Conservation (phyloP, 2,329 filamentous ascomycete genomes). For the Chrysoporthe puriensis region DNA sequence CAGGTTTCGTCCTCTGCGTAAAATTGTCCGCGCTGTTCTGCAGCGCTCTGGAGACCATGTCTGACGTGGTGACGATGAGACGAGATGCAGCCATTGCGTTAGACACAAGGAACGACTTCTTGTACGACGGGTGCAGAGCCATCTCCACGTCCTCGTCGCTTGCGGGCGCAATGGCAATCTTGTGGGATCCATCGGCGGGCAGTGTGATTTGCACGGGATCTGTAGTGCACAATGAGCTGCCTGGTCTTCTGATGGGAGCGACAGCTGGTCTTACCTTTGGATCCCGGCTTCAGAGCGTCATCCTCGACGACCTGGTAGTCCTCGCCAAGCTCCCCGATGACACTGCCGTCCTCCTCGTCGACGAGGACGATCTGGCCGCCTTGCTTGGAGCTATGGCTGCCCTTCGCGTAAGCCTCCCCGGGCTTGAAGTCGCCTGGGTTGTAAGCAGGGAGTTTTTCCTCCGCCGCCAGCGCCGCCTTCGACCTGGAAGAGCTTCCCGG, state of each 20-base stretch:
- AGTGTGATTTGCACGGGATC: constrained; percentile 82
- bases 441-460: constrained; percentile 64
- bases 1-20: constrained; percentile 77
- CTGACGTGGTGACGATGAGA: constrained; percentile 86
- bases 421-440: constrained; percentile 81
- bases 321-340: constrained; percentile 88
- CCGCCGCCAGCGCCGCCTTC: constrained; percentile 46
- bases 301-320: constrained; percentile 82
- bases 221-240: constrained; percentile 36
- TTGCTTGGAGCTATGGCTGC: constrained; percentile 60
- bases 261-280: constrained; percentile 71
- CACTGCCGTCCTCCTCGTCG: constrained; percentile 94
- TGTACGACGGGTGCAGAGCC: constrained; percentile 87
- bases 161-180: constrained; percentile 68
- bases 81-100: constrained; percentile 87
- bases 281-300: constrained; percentile 76
- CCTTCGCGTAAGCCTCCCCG: constrained; percentile 75
- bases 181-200: constrained; percentile 66
- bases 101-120: constrained; percentile 82
- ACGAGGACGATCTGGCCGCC: constrained; percentile 86
- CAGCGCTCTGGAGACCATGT: constrained; percentile 77
- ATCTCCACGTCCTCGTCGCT: constrained; percentile 74
- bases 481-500: constrained; percentile 33
- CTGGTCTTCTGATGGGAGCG: background rate
- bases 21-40: constrained; percentile 79